These are phyloP conservation scores for Giardia duodenalis DNA, from an alignment of 208 protist species.

Conservation along the genomic window DNA sequence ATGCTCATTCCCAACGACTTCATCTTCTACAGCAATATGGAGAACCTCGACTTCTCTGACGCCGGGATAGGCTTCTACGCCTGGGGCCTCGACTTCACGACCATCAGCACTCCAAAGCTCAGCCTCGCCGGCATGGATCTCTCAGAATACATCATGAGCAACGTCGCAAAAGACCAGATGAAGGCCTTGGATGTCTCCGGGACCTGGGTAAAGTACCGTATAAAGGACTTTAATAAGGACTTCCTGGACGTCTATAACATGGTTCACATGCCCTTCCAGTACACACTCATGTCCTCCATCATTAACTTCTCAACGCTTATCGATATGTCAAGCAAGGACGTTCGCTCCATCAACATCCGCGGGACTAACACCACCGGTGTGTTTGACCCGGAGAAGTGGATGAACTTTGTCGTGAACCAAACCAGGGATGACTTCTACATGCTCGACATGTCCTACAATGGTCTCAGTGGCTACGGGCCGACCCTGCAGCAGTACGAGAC, in stretches of 20 bases:
- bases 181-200: neutral
- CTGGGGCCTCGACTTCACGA: neutral
- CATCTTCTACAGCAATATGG: neutral
- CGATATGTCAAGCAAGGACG: neutral
- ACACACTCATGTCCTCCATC: neutral
- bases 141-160: neutral
- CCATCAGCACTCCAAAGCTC: neutral
- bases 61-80: neutral
- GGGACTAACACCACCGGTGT: neutral
- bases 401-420: neutral
- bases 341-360: neutral
- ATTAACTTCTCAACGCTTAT: neutral
- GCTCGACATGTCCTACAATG: neutral
- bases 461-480: neutral
- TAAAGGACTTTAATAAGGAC: neutral
- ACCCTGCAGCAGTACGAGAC: neutral
- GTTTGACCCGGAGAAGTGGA: neutral
- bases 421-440: neutral
- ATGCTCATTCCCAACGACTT: neutral
- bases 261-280: neutral
- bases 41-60: neutral
- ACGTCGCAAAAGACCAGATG: neutral
- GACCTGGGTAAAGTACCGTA: neutral
- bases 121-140: neutral
- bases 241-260: neutral